phyloP scores from a whole-genome alignment of 306 rosid genomes.

The Glycine latifolia region DNA sequence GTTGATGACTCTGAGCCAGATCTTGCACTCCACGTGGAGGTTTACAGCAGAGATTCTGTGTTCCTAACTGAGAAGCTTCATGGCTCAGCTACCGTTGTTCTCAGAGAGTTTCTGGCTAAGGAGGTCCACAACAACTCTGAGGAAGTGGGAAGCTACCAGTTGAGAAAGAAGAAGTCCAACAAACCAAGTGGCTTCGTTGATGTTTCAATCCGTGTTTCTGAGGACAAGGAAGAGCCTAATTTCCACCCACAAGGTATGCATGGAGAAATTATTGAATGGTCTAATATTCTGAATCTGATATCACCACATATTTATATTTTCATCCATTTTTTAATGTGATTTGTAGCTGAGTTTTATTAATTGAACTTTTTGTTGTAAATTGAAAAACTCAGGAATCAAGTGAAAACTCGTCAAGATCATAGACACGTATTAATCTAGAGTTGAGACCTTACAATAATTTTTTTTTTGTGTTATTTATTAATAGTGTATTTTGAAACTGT shows the following conservation, averaged over 20 bases:
- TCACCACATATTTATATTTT: too few species aligned
- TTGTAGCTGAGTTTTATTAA: neutral
- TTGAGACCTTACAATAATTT: neutral
- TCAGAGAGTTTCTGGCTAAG: constrained; percentile 67
- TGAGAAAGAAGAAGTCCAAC: constrained; percentile 66
- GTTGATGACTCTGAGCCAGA: constrained; percentile 60
- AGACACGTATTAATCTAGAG: neutral
- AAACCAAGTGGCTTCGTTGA: constrained; percentile 81
- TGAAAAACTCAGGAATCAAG: neutral
- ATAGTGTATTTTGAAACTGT: neutral
- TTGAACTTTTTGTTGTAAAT: neutral
- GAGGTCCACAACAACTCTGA: constrained; percentile 27
- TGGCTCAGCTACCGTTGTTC: constrained; percentile 73
- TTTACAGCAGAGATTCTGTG: constrained; percentile 77
- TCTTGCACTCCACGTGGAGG: constrained; percentile 67
- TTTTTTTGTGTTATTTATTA: neutral
- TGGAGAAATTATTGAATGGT: neutral
- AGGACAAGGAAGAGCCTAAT: constrained; percentile 63
- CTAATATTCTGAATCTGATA: neutral
- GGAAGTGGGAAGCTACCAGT: constrained; percentile 78
- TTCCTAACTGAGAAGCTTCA: constrained; percentile 78
- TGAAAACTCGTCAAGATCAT: neutral
- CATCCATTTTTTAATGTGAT: neutral
- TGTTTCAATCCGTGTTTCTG: constrained; percentile 67
- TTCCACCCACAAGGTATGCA: constrained; percentile 45